Conservation (phyloP, 108 stramenopile species). For the Cyclostephanos tholiformis region DNA sequence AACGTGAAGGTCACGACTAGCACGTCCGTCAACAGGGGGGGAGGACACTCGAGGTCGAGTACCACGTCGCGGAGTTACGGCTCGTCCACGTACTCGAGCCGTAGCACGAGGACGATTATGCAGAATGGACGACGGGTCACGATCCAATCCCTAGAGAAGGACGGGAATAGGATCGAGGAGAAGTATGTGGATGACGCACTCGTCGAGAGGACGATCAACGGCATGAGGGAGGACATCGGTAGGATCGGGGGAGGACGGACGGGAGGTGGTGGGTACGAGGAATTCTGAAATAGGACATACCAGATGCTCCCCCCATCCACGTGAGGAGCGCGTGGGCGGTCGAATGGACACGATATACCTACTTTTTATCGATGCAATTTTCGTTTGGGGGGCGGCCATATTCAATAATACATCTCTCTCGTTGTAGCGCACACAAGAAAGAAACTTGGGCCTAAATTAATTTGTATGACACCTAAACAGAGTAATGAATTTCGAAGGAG, state of each 20-base stretch:
- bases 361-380: too few species aligned
- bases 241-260: constrained; percentile 3
- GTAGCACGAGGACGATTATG: constrained; percentile 45
- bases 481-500: too few species aligned
- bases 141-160: constrained; percentile 56
- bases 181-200: constrained; percentile 43
- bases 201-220: constrained; percentile 61
- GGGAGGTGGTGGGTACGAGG: neutral
- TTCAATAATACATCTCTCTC: too few species aligned
- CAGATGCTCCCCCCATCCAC: too few species aligned
- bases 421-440: too few species aligned
- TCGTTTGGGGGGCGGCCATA: too few species aligned
- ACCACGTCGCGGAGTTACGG: constrained; percentile 24
- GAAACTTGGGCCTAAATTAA: too few species aligned
- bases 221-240: constrained; percentile 33
- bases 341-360: too few species aligned
- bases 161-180: constrained; percentile 67
- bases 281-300: neutral
- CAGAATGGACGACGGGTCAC: constrained; percentile 53
- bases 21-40: constrained; percentile 15
- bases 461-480: too few species aligned
- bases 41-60: constrained; percentile 11
- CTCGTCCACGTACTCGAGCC: constrained; percentile 34
- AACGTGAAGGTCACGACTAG: constrained; percentile 41
- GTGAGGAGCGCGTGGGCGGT: too few species aligned